Evolutionary conservation across 139 green algal species (phyloP), one percentile per base, ranked within the genome.

Genomic region (Diplosphaera chodatii): DNA sequence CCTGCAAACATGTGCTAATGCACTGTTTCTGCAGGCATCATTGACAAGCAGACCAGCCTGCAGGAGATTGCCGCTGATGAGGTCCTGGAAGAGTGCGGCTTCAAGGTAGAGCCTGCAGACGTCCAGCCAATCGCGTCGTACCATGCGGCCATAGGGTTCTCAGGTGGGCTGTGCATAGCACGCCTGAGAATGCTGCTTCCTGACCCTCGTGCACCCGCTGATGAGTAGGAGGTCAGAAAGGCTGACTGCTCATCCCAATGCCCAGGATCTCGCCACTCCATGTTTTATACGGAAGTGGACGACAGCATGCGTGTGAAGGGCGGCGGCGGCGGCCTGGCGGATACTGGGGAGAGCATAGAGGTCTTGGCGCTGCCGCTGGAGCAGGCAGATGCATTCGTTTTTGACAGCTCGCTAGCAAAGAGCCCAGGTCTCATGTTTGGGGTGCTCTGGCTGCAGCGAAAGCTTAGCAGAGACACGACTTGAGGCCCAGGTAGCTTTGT

Each of bases 301-400:
- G 85, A 91, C 18, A 72, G 37, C 40, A 89, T 88, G 83, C 66
- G 74, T 0, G 68, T 77, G 0, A 33, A 29, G 29, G 31, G 28
- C n/a, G 4, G 40, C 31, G 74, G 74, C 6, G 74, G 74, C 32
- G 74, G 74, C 63, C 40, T 79, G 8, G 30, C 63, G 48, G 73
- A 82, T 16, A 75, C 91, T 40, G 91, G 87, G 0, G 91, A 97
- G 69, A 81, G 82, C 1, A 97, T 97, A 33, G 91, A 97, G 77
- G 87, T 96, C 69, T 73, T 96, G 37, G 79, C 87, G n/a, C 74
- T 97, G 68, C 91, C 91, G 0, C 56, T 90, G 1, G 32, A 78
- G 21, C 27, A 21, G 5, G 67, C 82, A 0, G 69, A 84, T 5
- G 73, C 55, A 0, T 94, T 96, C 62, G 63, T 92, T 10, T 3